These are phyloP conservation scores for Anthracocystis setariae DNA, from an alignment of 1,284 basidiomycete genomes.

Conservation along the genomic window DNA sequence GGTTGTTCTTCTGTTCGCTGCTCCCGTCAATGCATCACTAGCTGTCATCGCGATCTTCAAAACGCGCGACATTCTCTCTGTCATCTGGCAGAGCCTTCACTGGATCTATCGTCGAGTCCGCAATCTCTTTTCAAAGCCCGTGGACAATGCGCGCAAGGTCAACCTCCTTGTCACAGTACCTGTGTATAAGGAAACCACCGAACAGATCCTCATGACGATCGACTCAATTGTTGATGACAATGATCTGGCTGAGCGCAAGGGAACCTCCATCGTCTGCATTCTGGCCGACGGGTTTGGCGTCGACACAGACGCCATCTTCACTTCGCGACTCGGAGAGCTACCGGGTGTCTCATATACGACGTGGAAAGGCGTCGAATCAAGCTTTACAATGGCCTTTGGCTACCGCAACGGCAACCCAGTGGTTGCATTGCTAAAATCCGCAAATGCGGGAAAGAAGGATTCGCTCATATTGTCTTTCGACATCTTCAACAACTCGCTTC, in stretches of 20 bases:
- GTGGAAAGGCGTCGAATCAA: slow-evolving; percentile 37
- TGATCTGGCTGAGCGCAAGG: slow-evolving; percentile 13
- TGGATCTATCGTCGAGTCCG: slow-evolving; percentile 7
- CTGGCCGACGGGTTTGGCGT: slow-evolving; percentile 39
- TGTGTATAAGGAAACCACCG: slow-evolving; percentile 34
- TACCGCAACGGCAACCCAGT: slow-evolving; percentile 19
- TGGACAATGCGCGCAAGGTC: slow-evolving; percentile 9
- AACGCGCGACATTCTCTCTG: slow-evolving; percentile 31
- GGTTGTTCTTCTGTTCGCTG: slow-evolving; percentile 27
- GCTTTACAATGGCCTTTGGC: slow-evolving; percentile 28
- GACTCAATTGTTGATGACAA: slow-evolving; percentile 40
- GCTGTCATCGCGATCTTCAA: slow-evolving; percentile 31
- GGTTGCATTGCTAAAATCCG: slow-evolving; percentile 32
- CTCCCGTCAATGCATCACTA: slow-evolving; percentile 16
- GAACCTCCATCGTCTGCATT: slow-evolving; percentile 36
- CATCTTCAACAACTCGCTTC: slow-evolving; percentile 38
- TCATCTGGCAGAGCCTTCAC: slow-evolving; percentile 28
- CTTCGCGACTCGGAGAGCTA: slow-evolving; percentile 14
- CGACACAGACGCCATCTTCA: slow-evolving; percentile 29
- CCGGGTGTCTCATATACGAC: slow-evolving; percentile 32
- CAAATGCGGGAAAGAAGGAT: slow-evolving; percentile 41
- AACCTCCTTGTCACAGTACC: slow-evolving; percentile 31
- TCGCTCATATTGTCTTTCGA: slow-evolving; percentile 42
- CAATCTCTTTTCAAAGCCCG: slow-evolving; percentile 17
- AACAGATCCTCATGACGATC: slow-evolving; percentile 34